phyloP scores from a whole-genome alignment of 129 eudicot genomes.

The Helichrysum umbraculigerum region DNA sequence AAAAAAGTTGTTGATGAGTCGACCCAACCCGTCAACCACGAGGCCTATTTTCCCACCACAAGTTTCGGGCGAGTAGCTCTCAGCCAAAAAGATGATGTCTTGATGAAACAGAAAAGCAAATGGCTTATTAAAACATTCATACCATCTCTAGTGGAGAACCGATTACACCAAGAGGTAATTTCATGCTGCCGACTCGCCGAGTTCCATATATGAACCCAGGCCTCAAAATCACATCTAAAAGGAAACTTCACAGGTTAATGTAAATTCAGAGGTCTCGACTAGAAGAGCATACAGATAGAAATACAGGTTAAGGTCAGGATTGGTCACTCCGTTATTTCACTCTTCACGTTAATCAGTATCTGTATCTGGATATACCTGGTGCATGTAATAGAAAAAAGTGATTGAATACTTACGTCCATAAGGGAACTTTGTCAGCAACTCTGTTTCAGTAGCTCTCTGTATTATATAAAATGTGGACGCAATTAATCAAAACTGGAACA shows the following conservation, averaged over 20 bases:
- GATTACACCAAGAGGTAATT: constrained; percentile 87
- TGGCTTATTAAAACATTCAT: constrained; percentile 4
- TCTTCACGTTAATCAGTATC: not conserved
- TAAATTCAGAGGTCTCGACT: not conserved
- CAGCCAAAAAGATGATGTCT: constrained; percentile 14
- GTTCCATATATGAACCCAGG: constrained; percentile 98
- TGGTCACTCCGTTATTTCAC: not conserved
- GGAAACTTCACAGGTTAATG: constrained; percentile 8
- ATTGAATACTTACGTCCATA: constrained; percentile 72
- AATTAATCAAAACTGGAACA: not conserved
- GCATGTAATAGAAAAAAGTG: not conserved
- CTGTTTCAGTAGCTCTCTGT: constrained; percentile 97
- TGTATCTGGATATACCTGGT: not conserved
- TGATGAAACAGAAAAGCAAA: not conserved
- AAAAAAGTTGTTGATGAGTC: not conserved
- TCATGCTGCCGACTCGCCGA: constrained; percentile 87
- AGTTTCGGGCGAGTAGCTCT: not conserved
- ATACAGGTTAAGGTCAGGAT: not conserved
- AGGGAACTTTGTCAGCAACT: constrained; percentile 72
- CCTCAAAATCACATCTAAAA: constrained; percentile 82
- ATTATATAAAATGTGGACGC: constrained; percentile 12
- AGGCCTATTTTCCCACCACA: not conserved
- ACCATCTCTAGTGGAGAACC: constrained; percentile 98
- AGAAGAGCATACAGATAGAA: not conserved
- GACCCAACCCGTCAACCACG: not conserved